These are phyloP conservation scores for Straminergon stramineum DNA, from an alignment of 225 moss, liverwort and hornwort genomes.

Conservation along the genomic window DNA sequence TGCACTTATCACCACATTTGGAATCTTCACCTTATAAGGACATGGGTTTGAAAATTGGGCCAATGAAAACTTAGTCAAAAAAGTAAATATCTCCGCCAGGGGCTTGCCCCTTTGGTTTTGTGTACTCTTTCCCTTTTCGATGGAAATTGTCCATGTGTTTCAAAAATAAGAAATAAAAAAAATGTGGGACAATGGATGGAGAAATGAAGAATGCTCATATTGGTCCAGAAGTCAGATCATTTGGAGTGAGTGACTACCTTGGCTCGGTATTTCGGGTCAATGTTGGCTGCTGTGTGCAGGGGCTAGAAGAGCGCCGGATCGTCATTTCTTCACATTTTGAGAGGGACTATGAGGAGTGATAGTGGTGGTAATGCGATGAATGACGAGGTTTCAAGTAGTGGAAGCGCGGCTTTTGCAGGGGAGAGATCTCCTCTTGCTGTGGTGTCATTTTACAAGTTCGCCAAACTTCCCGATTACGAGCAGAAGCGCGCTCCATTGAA, in stretches of 20 bases:
- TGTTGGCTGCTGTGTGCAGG: not conserved
- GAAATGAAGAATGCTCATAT: not conserved
- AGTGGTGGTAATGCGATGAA: not conserved
- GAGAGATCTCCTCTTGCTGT: conserved; percentile 35
- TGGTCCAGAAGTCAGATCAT: not conserved
- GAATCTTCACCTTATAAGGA: too few species aligned
- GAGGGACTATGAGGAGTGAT: not conserved
- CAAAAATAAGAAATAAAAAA: too few species aligned
- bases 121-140: too few species aligned
- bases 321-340: not conserved
- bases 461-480: conserved; percentile 54
- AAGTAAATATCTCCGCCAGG: too few species aligned
- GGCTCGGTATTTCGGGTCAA: not conserved
- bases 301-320: not conserved
- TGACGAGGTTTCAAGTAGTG: not conserved
- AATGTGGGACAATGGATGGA: too few species aligned
- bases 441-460: conserved; percentile 86
- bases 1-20: too few species aligned
- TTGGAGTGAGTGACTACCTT: not conserved
- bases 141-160: too few species aligned
- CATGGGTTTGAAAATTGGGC: too few species aligned
- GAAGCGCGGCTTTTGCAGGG: not conserved
- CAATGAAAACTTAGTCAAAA: too few species aligned
- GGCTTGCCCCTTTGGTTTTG: too few species aligned
- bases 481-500: conserved; percentile 57